Conservation (phyloP, 768 basidiomycete species). For the Pulveroboletus sp. region DNA sequence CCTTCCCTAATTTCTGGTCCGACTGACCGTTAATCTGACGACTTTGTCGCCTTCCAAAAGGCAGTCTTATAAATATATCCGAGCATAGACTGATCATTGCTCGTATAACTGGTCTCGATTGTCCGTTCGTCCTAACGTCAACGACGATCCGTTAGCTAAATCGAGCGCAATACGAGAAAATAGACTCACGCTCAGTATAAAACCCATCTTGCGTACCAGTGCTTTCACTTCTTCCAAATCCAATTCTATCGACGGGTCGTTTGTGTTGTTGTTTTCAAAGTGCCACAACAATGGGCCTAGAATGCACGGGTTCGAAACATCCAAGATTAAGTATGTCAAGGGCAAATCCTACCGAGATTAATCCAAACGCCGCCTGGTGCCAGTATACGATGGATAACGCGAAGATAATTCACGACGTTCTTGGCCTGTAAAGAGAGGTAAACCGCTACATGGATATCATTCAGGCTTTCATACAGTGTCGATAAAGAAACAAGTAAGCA, state of each 20-base stretch:
- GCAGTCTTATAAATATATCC: constrained; percentile 80
- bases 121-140: constrained; percentile 78
- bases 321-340: no score
- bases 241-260: constrained; percentile 83
- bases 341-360: constrained; percentile 63
- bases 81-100: constrained; percentile 77
- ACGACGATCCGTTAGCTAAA: not conserved
- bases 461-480: no score
- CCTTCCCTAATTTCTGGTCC: not conserved
- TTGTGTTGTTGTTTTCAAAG: constrained; percentile 83
- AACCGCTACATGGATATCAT: no score
- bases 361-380: constrained; percentile 90
- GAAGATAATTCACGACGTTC: constrained; percentile 87
- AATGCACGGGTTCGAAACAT: not conserved
- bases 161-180: not conserved
- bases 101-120: constrained; percentile 85
- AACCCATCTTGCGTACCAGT: constrained; percentile 72
- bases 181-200: constrained; percentile 68
- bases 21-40: not conserved
- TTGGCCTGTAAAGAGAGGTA: constrained; percentile 64
- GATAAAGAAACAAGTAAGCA: constrained; percentile 96
- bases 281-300: constrained; percentile 95
- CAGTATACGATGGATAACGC: constrained; percentile 80
- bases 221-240: constrained; percentile 86
- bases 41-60: constrained; percentile 77